A percentile compares a stretch with the other conserved stretches of the same genome.
Conservation (phyloP, 2,329 filamentous ascomycete species). For the Chrysoporthe puriensis region DNA sequence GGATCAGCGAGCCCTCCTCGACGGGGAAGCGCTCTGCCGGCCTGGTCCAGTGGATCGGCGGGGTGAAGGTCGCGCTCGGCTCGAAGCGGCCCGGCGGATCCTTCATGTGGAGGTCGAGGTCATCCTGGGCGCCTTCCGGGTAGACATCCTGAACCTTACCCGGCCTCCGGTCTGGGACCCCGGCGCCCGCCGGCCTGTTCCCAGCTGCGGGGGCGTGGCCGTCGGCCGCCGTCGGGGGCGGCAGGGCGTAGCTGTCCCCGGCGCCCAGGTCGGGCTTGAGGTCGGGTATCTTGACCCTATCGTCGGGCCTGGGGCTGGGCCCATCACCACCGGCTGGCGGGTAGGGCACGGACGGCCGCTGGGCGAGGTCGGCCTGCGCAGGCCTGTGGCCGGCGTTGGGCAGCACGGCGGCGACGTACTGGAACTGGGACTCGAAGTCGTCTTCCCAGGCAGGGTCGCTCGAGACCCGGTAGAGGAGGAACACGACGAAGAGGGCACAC, state of each 20-base stretch:
- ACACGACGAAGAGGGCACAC: slow-evolving; percentile 57
- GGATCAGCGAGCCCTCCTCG: slow-evolving; percentile 69
- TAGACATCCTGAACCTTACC: slow-evolving; percentile 30
- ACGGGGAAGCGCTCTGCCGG: slow-evolving; percentile 79
- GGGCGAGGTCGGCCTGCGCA: slow-evolving; percentile 1
- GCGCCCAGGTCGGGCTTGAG: slow-evolving; percentile 36
- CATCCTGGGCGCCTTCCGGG: slow-evolving; percentile 30
- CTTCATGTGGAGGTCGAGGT: slow-evolving; percentile 30
- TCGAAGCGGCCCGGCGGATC: slow-evolving; percentile 33
- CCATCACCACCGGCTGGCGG: slow-evolving; percentile 13
- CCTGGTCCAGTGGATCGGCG: slow-evolving; percentile 71
- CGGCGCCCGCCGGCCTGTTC: slow-evolving; percentile 34
- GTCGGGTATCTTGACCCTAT: slow-evolving; percentile 35
- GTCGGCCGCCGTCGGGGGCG: slow-evolving; percentile 31
- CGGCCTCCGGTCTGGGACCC: slow-evolving; percentile 38
- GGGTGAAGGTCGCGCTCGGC: slow-evolving; percentile 32
- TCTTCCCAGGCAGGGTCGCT: slow-evolving; percentile 44
- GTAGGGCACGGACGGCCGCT: slow-evolving; percentile 11
- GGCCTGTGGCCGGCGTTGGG: slow-evolving; percentile 12
- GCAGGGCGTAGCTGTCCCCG: slow-evolving; percentile 35
- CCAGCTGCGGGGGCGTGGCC: slow-evolving; percentile 32
- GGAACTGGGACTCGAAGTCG: slow-evolving; percentile 23
- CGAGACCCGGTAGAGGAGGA: slow-evolving; percentile 56
- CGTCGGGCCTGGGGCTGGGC: slow-evolving; percentile 6
- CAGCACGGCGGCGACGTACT: slow-evolving; percentile 16